These are phyloP conservation scores for Periconia digitata DNA, from an alignment of 2,329 filamentous ascomycete genomes.

Conservation along the genomic window DNA sequence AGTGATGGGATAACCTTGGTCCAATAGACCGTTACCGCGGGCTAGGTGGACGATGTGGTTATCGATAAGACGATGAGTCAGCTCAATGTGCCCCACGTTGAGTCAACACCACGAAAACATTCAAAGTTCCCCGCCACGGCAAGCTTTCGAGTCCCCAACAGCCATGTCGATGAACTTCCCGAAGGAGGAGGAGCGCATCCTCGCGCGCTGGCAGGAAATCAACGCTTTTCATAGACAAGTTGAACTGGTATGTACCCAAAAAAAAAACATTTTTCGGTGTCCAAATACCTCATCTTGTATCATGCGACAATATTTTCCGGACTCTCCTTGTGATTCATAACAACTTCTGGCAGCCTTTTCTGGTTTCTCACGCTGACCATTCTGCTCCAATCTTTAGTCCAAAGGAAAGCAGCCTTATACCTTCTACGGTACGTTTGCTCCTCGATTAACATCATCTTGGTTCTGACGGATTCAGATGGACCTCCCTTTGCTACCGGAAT, in stretches of 20 bases:
- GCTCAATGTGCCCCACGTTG: conserved; percentile 16
- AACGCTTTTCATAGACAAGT: conserved; percentile 87
- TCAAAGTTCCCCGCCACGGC: conserved; percentile 24
- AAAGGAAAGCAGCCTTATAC: conserved; percentile 82
- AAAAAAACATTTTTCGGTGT: not conserved
- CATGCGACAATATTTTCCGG: not conserved
- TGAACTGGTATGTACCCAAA: conserved; percentile 62
- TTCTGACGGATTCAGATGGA: conserved; percentile 53
- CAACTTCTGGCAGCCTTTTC: no score
- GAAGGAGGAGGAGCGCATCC: conserved; percentile 82
- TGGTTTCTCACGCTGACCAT: conserved; percentile 13
- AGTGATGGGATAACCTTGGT: no score
- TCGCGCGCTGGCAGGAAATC: conserved; percentile 87
- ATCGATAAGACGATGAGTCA: conserved; percentile 4
- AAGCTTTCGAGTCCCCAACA: conserved; percentile 17
- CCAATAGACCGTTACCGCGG: no score
- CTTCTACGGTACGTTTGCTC: conserved; percentile 70
- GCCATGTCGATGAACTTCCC: conserved; percentile 88
- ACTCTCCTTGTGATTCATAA: not conserved
- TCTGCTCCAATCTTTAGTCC: conserved; percentile 48
- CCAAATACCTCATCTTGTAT: not conserved
- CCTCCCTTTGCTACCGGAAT: conserved; percentile 59
- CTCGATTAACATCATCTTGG: conserved; percentile 62
- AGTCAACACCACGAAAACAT: conserved; percentile 33
- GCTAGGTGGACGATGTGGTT: no score